A percentile compares a stretch with the other conserved stretches of the same genome.
phyloP scores from a whole-genome alignment of 129 eudicot species.

The Centella asiatica region DNA sequence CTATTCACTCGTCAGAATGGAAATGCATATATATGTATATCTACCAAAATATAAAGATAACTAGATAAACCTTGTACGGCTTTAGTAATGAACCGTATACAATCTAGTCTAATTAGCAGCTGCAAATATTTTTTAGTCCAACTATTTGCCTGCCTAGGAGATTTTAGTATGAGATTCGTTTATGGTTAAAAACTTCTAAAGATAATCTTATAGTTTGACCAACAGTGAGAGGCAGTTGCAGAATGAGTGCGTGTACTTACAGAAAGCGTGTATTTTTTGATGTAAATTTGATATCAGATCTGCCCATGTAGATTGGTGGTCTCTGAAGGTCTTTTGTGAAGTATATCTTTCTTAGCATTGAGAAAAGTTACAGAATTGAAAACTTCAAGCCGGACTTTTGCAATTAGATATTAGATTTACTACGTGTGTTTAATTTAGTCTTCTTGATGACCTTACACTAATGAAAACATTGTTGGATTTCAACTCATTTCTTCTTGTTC shows the following conservation, averaged over 20 bases:
- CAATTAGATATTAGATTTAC: no score
- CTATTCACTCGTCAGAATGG: not conserved
- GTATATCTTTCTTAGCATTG: no score
- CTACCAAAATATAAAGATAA: not conserved
- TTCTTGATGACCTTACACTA: not conserved
- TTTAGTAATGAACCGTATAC: not conserved
- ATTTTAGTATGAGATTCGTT: no score
- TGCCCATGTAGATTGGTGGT: no score
- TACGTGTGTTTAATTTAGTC: not conserved
- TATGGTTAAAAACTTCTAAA: not conserved
- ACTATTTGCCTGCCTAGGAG: not conserved
- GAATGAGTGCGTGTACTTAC: not conserved
- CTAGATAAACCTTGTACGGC: not conserved
- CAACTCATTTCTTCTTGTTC: conserved; percentile 5
- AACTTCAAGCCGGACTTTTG: no score
- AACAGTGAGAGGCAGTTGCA: not conserved
- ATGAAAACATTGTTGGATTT: not conserved
- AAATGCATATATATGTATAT: not conserved
- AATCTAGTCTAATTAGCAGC: not conserved
- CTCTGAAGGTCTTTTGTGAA: no score
- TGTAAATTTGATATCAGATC: no score
- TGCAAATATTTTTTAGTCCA: not conserved
- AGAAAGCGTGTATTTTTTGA: no score
- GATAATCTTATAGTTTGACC: no score
- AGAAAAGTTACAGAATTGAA: no score